phyloP scores from a whole-genome alignment of 768 basidiomycete genomes.

The Cyathus striatus region DNA sequence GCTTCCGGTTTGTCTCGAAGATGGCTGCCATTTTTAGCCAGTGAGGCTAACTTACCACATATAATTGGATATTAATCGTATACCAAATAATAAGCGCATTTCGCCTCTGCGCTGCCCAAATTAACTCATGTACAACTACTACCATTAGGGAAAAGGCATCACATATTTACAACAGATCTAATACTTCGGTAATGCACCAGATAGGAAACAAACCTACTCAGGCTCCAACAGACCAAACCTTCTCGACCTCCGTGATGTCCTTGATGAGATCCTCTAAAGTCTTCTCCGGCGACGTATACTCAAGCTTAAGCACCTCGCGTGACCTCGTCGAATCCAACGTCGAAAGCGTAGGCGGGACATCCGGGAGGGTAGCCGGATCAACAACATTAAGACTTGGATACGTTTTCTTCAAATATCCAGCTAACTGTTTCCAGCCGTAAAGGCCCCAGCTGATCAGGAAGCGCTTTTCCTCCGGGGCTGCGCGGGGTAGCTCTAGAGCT shows the following conservation, averaged over 20 bases:
- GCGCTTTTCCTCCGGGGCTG: conserved; percentile 17
- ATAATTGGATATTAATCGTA: too few relatives aligned
- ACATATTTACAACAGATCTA: too few relatives aligned
- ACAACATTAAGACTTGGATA: conserved; percentile 15
- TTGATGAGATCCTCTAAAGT: conserved; percentile 21
- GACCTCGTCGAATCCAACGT: conserved; percentile 9
- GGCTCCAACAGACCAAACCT: too few relatives aligned
- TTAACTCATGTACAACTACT: too few relatives aligned
- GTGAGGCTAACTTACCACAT: too few relatives aligned
- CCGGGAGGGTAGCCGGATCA: conserved; percentile 6
- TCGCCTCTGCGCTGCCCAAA: too few relatives aligned
- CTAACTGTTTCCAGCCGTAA: conserved; percentile 23
- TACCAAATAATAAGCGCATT: too few relatives aligned
- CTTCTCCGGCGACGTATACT: conserved; percentile 17
- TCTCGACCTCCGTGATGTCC: conserved; percentile 16
- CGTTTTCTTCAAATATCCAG: conserved; percentile 17
- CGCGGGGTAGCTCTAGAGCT: conserved; percentile 19
- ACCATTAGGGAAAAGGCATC: too few relatives aligned
- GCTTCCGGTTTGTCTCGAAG: too few relatives aligned
- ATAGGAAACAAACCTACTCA: too few relatives aligned
- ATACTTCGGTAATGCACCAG: too few relatives aligned
- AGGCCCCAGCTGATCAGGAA: conserved; percentile 22
- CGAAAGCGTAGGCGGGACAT: conserved; percentile 5
- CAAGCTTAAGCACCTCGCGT: conserved; percentile 17
- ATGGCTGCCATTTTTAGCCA: too few relatives aligned